Evolutionary conservation across 805 yeast genomes (phyloP).

Genomic region (Cyberlindnera misumaiensis): DNA sequence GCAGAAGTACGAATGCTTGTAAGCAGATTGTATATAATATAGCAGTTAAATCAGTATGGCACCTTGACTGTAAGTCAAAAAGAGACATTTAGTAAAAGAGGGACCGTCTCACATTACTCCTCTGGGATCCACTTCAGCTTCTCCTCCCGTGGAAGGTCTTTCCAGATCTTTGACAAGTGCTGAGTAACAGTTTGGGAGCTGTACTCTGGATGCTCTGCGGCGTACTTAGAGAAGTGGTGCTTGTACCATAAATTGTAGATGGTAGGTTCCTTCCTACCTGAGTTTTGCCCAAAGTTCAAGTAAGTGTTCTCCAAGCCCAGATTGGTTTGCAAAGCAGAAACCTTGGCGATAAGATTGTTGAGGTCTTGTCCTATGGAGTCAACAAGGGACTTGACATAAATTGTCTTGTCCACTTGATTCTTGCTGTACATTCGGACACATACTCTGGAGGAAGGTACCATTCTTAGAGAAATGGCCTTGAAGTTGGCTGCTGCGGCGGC

Average conservation of each 20-base stretch:
- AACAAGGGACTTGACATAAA: background rate
- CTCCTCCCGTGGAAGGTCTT: background rate
- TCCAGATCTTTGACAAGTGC: background rate
- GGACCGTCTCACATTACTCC: too few relatives aligned
- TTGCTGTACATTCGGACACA: too few relatives aligned
- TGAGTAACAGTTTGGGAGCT: background rate
- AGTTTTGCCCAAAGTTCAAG: background rate
- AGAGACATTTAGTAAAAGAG: too few relatives aligned
- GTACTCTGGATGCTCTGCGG: background rate
- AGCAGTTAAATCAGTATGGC: too few relatives aligned
- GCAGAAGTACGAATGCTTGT: too few relatives aligned
- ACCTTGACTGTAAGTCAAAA: too few relatives aligned
- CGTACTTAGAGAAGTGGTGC: background rate
- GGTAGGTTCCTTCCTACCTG: too few relatives aligned
- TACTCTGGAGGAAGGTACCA: too few relatives aligned
- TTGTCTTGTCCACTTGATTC: background rate
- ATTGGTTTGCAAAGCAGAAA: background rate
- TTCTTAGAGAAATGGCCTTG: too few relatives aligned
- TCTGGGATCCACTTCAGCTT: too few relatives aligned
- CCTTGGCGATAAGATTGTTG: background rate
- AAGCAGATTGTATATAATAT: too few relatives aligned
- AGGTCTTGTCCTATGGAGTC: background rate
- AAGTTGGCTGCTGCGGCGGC: too few relatives aligned
- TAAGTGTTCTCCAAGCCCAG: background rate
- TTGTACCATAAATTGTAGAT: background rate